Evolutionary conservation across 371 early-diverging fungal species (phyloP), one percentile per base, ranked within the genome.

Genomic region (Mortierella sp.): DNA sequence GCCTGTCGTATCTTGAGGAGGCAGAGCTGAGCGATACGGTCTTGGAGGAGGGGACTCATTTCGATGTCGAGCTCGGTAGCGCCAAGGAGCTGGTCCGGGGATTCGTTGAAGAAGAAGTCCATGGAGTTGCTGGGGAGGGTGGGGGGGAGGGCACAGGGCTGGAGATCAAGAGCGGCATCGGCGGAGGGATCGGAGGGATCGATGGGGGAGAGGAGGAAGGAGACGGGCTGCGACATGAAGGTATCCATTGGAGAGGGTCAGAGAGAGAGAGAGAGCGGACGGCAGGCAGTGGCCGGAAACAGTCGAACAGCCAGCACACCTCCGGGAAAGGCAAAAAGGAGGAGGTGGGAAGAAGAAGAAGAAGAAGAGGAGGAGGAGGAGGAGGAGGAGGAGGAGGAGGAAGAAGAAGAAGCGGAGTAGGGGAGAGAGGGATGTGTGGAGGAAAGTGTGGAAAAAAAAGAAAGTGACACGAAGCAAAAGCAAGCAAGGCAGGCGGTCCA

Each of bases 1-100:
- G 68, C 68, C 26, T 61, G 61, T n/a, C 49, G 61, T 42, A 67
- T 54, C 56, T 67, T 67, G 61, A 50, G 13, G 45, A 67, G 43
- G 16, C 68, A 67, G 12, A 61, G 61, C 46, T 61, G 61, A 10
- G 56, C 56, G 34, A 67, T 61, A 31, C 60, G 61, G 43, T 67
- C 61, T 24, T 55, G 61, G 42, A 67, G 56, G 8, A 55, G 23
- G 2, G 68, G 68, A 42, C 56, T 60, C 23, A 67, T 41, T 27
- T 55, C 48, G 45, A 65, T 23, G 47, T 67, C 68, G 19, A 65
- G 58, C 45, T 65, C 66, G 5, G 66, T 58, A 8, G 66, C 58
- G 7, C 66, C 59, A 2, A 45, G 51, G 19, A 58, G 50, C 59
- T 53, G 52, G 41, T 58, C 66, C 14, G 53, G 59, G 8, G 46